Evolutionary conservation across 1,284 basidiomycete genomes (phyloP).

Genomic region (Melampsora larici-populina): DNA sequence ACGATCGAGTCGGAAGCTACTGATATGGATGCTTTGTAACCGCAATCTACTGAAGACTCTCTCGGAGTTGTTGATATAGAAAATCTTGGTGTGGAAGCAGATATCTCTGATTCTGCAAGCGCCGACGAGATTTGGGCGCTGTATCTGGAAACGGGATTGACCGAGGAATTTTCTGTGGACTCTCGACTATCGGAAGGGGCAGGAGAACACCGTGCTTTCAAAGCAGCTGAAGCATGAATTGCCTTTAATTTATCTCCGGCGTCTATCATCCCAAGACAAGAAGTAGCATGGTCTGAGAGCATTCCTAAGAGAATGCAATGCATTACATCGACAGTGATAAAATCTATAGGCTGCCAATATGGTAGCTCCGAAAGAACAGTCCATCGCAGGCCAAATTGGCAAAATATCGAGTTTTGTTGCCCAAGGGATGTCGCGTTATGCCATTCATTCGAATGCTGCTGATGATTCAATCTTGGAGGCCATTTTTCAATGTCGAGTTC

Average conservation of each 20-base stretch:
- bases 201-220: no score
- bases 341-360: conserved; percentile 30
- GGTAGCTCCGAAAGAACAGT: conserved; percentile 10
- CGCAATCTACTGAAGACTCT: no score
- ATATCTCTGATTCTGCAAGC: no score
- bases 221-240: no score
- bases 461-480: conserved; percentile 4
- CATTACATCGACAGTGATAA: not conserved
- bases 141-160: no score
- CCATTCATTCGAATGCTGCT: not conserved
- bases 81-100: no score
- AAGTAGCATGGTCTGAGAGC: conserved; percentile 3
- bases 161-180: no score
- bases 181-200: no score
- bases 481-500: not conserved
- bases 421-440: not conserved
- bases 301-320: conserved; percentile 22
- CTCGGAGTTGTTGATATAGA: no score
- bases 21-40: no score
- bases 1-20: no score
- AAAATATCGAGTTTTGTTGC: not conserved
- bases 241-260: conserved; percentile 10
- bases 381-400: conserved; percentile 1
- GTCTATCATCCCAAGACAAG: not conserved
- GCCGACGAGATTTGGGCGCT: no score